Evolutionary conservation across 73 alveolate genomes (phyloP).

Genomic region (Paramecium sexaurelia): DNA sequence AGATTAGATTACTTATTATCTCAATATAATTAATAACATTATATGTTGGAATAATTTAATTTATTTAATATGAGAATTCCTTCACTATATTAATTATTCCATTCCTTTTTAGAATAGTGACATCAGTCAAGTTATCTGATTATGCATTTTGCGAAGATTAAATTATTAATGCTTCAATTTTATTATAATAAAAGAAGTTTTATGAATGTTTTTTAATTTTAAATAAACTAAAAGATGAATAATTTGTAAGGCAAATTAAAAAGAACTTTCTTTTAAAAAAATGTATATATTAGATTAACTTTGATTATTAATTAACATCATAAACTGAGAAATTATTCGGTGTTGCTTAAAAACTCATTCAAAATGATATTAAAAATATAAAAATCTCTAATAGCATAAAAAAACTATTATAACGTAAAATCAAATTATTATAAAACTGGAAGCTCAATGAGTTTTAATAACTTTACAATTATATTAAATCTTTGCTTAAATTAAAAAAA

Average conservation of each 20-base stretch:
- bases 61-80: background rate
- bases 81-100: background rate
- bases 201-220: background rate
- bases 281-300: background rate
- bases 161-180: background rate
- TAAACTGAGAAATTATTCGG: background rate
- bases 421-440: background rate
- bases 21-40: background rate
- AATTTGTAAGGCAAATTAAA: background rate
- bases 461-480: background rate
- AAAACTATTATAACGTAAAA: background rate
- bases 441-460: background rate
- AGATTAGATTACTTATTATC: background rate
- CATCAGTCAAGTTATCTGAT: background rate
- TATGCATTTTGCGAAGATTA: background rate
- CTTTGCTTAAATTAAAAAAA: background rate
- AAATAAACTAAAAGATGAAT: background rate
- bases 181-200: background rate
- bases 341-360: background rate
- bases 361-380: background rate
- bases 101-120: background rate
- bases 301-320: background rate
- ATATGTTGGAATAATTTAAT: background rate
- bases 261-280: background rate
- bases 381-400: background rate